These are phyloP conservation scores for Hypocrella siamensis DNA, from an alignment of 2,329 filamentous ascomycete genomes.

Conservation along the genomic window DNA sequence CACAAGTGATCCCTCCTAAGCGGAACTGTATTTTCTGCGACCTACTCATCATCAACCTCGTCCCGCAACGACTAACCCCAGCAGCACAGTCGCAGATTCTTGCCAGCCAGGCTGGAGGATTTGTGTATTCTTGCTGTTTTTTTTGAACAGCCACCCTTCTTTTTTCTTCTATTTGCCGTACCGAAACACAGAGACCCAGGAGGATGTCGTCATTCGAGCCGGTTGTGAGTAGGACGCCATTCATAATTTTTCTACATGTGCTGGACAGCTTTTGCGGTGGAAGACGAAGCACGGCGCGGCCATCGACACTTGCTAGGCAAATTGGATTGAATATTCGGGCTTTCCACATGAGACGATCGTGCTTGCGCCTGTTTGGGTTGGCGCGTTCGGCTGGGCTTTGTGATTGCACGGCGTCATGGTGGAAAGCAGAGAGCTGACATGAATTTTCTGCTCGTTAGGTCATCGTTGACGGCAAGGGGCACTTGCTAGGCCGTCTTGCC, in stretches of 20 bases:
- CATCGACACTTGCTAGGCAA: no score
- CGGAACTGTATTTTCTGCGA: slow-evolving; percentile 26
- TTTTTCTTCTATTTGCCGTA: slow-evolving; percentile 8
- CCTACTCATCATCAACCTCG: slow-evolving; percentile 19
- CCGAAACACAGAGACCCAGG: slow-evolving; percentile 18
- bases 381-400: no score
- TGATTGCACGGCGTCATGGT: no score
- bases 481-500: slow-evolving; percentile 97
- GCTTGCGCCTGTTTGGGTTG: no score
- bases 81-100: slow-evolving; percentile 25
- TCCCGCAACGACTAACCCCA: slow-evolving; percentile 25
- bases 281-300: neutral
- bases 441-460: slow-evolving; percentile 45
- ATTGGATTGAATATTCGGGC: no score
- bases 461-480: slow-evolving; percentile 99
- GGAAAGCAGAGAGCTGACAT: slow-evolving; percentile 2
- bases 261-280: no score
- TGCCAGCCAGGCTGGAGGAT: slow-evolving; percentile 21
- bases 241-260: no score
- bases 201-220: slow-evolving; percentile 52
- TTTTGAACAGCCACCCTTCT: slow-evolving; percentile 16
- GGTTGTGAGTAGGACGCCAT: slow-evolving; percentile 41
- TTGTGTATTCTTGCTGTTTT: slow-evolving; percentile 19
- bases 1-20: slow-evolving; percentile 23
- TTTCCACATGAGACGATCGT: no score